A percentile compares a stretch with the other conserved stretches of the same genome.
Evolutionary conservation across 2,329 filamentous ascomycete genomes (phyloP).

Genomic region (Didymella lethalis): DNA sequence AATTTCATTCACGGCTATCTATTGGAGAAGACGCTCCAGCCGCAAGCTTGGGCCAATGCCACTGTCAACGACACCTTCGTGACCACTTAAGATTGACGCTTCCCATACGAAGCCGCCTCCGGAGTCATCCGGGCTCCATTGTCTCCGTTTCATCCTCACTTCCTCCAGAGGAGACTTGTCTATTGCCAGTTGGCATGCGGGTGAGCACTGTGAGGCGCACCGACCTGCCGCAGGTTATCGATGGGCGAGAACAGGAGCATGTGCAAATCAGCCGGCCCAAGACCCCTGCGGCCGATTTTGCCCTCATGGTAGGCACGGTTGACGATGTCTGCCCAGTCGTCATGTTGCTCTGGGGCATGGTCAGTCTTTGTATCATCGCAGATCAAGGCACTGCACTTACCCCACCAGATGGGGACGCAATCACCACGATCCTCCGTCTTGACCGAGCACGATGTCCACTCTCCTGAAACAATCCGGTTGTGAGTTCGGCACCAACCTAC

Average conservation of each 20-base stretch:
- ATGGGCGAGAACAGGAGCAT: not conserved
- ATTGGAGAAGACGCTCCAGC: too few relatives aligned
- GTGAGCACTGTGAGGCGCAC: not conserved
- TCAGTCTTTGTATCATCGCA: not conserved
- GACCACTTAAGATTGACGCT: too few relatives aligned
- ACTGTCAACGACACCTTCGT: too few relatives aligned
- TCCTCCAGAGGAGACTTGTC: not conserved
- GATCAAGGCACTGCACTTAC: not conserved
- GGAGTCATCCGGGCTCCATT: too few relatives aligned
- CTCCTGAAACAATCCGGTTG: conserved; percentile 8
- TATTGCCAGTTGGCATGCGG: not conserved
- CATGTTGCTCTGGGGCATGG: not conserved
- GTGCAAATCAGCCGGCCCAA: not conserved
- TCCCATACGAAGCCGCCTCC: too few relatives aligned
- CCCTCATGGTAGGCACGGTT: not conserved
- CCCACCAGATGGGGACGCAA: conserved; percentile 8
- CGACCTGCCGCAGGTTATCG: not conserved
- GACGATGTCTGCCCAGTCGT: conserved; percentile 4
- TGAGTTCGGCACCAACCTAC: conserved; percentile 12
- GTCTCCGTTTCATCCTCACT: too few relatives aligned
- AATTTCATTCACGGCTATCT: too few relatives aligned
- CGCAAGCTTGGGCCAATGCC: too few relatives aligned
- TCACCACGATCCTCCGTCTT: not conserved
- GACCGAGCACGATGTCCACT: conserved; percentile 4
- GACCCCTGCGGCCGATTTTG: not conserved